Percentiles rank a stretch among this genome's conserved stretches.
Conservation (phyloP, 257 asterid genomes). For the Penstemon barbatus region DNA sequence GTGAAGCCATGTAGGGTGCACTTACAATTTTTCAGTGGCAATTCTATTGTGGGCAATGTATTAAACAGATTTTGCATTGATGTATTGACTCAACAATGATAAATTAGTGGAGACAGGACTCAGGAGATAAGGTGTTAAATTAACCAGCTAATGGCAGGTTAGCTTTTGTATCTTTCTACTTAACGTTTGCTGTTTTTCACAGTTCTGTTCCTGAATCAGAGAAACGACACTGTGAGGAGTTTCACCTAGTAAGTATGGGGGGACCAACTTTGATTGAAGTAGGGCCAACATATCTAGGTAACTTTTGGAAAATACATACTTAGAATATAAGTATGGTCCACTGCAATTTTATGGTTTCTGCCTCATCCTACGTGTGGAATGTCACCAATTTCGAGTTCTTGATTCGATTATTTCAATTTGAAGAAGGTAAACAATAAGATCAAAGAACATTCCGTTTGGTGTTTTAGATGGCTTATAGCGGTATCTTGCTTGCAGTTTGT, state of each 20-base stretch:
- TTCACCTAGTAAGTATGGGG: slow-evolving; percentile 41
- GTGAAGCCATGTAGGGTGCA: background rate
- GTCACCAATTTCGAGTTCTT: slow-evolving; percentile 10
- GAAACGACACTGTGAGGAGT: slow-evolving; percentile 20
- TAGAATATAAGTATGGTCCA: slow-evolving; percentile 40
- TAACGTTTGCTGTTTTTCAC: slow-evolving; percentile 16
- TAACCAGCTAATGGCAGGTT: slow-evolving; percentile 26
- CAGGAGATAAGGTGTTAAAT: slow-evolving; percentile 34
- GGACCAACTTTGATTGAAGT: slow-evolving; percentile 47
- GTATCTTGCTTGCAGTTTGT: background rate
- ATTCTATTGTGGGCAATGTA: background rate
- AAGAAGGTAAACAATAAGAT: background rate
- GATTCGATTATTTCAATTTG: background rate
- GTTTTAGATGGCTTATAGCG: background rate
- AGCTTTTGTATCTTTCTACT: slow-evolving; percentile 19
- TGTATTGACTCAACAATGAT: slow-evolving; percentile 5
- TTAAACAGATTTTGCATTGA: slow-evolving; percentile 18
- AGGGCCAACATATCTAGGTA: slow-evolving; percentile 46
- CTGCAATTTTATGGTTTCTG: slow-evolving; percentile 9
- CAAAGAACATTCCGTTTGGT: background rate
- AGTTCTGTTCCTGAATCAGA: background rate
- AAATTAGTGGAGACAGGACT: slow-evolving; percentile 26
- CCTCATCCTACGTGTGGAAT: slow-evolving; percentile 3
- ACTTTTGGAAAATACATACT: slow-evolving; percentile 26
- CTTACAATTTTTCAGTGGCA: background rate